Percentiles rank a stretch among this genome's conserved stretches.
Evolutionary conservation across 768 basidiomycete species (phyloP).

Genomic region (Trametes meyenii): DNA sequence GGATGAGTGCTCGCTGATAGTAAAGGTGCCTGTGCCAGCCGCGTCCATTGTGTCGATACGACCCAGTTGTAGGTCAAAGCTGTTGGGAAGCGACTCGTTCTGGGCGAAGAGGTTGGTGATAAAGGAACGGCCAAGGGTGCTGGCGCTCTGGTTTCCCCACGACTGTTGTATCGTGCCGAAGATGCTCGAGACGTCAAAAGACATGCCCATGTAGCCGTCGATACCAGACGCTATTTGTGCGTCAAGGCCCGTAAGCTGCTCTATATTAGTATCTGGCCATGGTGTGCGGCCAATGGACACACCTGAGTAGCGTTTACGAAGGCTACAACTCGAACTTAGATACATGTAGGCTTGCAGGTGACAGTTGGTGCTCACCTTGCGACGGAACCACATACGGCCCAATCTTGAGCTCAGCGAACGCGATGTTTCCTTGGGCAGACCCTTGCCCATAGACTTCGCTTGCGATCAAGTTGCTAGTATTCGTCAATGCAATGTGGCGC

Average conservation of each 20-base stretch:
- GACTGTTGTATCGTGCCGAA: slow-evolving; percentile 46
- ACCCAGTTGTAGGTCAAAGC: slow-evolving; percentile 32
- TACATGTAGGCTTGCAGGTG: slow-evolving; percentile 45
- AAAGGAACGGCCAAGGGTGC: slow-evolving; percentile 23
- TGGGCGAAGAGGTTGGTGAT: slow-evolving; percentile 29
- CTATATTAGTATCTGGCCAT: too few relatives aligned
- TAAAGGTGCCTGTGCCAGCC: slow-evolving; percentile 29
- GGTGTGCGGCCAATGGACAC: neutral
- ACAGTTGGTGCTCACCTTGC: slow-evolving; percentile 72
- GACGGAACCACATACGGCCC: slow-evolving; percentile 48
- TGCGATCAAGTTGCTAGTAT: slow-evolving; percentile 35
- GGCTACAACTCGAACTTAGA: neutral
- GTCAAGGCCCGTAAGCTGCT: too few relatives aligned
- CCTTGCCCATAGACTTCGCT: slow-evolving; percentile 44
- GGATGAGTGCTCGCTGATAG: slow-evolving; percentile 29
- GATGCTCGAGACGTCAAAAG: slow-evolving; percentile 74
- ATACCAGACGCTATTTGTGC: slow-evolving; percentile 16
- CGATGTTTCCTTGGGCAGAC: slow-evolving; percentile 40
- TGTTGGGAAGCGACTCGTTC: slow-evolving; percentile 26
- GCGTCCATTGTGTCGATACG: slow-evolving; percentile 24
- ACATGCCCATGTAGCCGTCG: slow-evolving; percentile 72
- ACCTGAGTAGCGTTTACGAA: neutral
- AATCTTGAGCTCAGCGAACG: slow-evolving; percentile 39
- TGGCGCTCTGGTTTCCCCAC: slow-evolving; percentile 10
- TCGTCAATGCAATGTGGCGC: slow-evolving; percentile 29